Percentiles rank a stretch among this genome's conserved stretches.
These are phyloP conservation scores for Syzygium malaccense DNA, from an alignment of 441 rosid species.

Conservation along the genomic window DNA sequence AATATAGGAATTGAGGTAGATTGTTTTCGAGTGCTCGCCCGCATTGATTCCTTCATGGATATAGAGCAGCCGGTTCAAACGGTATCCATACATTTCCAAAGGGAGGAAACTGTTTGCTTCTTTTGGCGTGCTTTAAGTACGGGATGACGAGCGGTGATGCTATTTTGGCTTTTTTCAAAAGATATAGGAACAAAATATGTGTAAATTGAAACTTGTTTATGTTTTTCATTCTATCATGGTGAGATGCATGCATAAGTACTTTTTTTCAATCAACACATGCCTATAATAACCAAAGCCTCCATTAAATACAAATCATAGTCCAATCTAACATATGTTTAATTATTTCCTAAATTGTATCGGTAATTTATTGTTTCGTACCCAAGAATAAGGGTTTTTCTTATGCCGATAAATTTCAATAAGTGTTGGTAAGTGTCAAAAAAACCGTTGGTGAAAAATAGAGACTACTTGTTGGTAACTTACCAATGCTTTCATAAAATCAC, in stretches of 20 bases:
- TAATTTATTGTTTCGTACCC: not conserved
- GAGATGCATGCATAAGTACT: not conserved
- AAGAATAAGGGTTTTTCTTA: not conserved
- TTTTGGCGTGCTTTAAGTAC: not conserved
- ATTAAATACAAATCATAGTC: not conserved
- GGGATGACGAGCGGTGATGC: not conserved
- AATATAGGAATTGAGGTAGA: not conserved
- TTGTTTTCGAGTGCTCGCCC: not conserved
- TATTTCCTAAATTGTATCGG: not conserved
- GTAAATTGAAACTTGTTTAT: not conserved
- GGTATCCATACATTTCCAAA: not conserved
- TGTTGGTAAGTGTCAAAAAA: not conserved
- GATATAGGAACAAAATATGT: not conserved
- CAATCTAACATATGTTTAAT: not conserved
- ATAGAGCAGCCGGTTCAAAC: not conserved
- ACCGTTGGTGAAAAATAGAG: not conserved
- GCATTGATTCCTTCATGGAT: not conserved
- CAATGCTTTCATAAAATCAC: not conserved
- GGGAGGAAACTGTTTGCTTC: not conserved
- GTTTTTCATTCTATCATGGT: not conserved
- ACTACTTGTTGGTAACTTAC: not conserved
- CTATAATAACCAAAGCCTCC: not conserved
- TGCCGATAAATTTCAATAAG: not conserved
- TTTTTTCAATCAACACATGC: not conserved
- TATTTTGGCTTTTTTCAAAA: not conserved